A percentile compares a stretch with the other conserved stretches of the same genome.
These are phyloP conservation scores for Drechslerella coelobrocha DNA, from an alignment of 2,329 filamentous ascomycete genomes.

Conservation along the genomic window DNA sequence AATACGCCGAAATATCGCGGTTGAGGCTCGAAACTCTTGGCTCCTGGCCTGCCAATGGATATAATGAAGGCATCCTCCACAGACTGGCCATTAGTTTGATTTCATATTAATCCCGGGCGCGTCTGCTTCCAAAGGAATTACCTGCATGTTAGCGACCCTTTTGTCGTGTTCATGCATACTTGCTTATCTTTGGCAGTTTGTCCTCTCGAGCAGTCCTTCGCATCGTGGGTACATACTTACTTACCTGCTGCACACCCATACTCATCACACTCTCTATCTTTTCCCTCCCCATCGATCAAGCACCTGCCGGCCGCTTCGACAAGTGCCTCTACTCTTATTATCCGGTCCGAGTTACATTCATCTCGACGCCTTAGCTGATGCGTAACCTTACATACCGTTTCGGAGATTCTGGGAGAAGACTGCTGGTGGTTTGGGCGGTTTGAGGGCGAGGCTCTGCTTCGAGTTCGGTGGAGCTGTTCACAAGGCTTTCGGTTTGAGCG, in stretches of 20 bases:
- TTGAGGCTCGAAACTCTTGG: constrained; percentile 6
- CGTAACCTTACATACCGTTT: neutral
- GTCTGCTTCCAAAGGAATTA: neutral
- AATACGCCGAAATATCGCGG: neutral
- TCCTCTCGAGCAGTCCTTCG: neutral
- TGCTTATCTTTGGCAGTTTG: neutral
- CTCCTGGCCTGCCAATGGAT: neutral
- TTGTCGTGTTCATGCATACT: neutral
- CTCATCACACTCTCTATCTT: no score
- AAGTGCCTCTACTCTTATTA: neutral
- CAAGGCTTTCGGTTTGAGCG: no score
- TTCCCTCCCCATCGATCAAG: no score
- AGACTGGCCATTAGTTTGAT: neutral
- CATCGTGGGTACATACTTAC: neutral
- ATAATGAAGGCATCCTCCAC: neutral
- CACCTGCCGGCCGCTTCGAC: neutral
- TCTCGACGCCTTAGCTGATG: neutral
- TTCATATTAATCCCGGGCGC: neutral
- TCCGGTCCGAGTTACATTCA: constrained; percentile 1
- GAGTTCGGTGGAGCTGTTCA: no score
- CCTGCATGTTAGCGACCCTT: neutral
- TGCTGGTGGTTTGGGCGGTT: no score
- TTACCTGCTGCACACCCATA: no score
- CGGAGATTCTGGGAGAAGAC: neutral
- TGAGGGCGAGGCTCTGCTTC: no score